A percentile compares a stretch with the other conserved stretches of the same genome.
Conservation (phyloP, 2,329 filamentous ascomycete genomes). For the Monosporascus sp. region DNA sequence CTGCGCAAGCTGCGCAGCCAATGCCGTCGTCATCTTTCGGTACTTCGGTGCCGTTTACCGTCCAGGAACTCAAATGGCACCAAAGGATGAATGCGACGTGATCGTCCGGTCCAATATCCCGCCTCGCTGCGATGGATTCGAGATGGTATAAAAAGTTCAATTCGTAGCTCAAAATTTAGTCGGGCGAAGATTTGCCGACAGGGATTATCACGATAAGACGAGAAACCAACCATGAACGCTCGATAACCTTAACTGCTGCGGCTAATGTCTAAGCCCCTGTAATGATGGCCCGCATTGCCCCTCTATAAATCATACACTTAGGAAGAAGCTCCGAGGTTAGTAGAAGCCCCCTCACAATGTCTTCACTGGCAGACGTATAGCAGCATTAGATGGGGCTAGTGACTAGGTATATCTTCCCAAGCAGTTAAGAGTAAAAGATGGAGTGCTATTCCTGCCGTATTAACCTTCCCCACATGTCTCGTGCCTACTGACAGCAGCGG, state of each 20-base stretch:
- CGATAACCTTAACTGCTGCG: background rate
- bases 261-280: background rate
- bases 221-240: background rate
- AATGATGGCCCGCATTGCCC: background rate
- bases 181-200: background rate
- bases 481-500: too few species aligned
- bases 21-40: slow-evolving; percentile 67
- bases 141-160: background rate
- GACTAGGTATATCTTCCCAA: too few species aligned
- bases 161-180: background rate
- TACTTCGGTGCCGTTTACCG: background rate
- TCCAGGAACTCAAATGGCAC: slow-evolving; percentile 12
- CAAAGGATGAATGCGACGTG: slow-evolving; percentile 4
- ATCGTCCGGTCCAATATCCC: background rate
- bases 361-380: too few species aligned
- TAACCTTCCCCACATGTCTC: too few species aligned
- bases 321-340: too few species aligned
- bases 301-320: background rate
- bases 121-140: background rate
- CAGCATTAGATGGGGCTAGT: too few species aligned
- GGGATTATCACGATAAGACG: background rate
- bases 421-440: too few species aligned
- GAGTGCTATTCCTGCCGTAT: too few species aligned
- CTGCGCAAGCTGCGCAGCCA: slow-evolving; percentile 89
- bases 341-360: too few species aligned